These are phyloP conservation scores for Limnanthes douglasii DNA, from an alignment of 345 rosid genomes.

Conservation along the genomic window DNA sequence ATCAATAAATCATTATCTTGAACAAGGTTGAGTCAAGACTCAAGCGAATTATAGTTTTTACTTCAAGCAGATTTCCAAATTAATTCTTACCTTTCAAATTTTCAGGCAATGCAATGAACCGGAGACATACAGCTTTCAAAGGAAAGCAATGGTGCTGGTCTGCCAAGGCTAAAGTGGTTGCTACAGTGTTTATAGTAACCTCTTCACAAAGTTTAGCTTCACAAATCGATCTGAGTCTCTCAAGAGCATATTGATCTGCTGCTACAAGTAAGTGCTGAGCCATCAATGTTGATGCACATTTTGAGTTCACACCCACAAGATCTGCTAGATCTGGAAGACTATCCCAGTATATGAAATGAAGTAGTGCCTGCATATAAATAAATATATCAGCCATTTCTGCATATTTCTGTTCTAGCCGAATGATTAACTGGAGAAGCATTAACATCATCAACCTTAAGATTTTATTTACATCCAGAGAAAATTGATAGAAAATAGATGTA, in stretches of 20 bases:
- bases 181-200: conserved; percentile 58
- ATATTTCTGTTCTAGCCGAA: neutral
- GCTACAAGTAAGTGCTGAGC: conserved; percentile 77
- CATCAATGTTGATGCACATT: conserved; percentile 54
- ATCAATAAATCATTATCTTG: neutral
- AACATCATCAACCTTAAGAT: neutral
- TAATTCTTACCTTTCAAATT: conserved; percentile 37
- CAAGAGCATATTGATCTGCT: conserved; percentile 66
- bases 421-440: neutral
- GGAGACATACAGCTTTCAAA: conserved; percentile 60
- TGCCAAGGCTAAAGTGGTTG: conserved; percentile 69
- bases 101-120: conserved; percentile 40
- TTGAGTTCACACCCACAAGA: conserved; percentile 39
- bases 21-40: conserved; percentile 1
- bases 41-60: too few relatives aligned
- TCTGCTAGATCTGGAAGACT: conserved; percentile 54
- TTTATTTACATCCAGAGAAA: too few relatives aligned
- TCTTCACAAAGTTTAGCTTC: conserved; percentile 57
- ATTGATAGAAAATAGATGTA: too few relatives aligned
- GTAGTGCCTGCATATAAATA: conserved; percentile 37
- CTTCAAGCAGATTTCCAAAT: neutral
- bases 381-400: too few relatives aligned
- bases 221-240: conserved; percentile 55
- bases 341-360: conserved; percentile 78
- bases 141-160: conserved; percentile 72